A percentile compares a stretch with the other conserved stretches of the same genome.
These are phyloP conservation scores for Taiwanofungus camphoratus DNA, from an alignment of 1,284 basidiomycete genomes.

Conservation along the genomic window DNA sequence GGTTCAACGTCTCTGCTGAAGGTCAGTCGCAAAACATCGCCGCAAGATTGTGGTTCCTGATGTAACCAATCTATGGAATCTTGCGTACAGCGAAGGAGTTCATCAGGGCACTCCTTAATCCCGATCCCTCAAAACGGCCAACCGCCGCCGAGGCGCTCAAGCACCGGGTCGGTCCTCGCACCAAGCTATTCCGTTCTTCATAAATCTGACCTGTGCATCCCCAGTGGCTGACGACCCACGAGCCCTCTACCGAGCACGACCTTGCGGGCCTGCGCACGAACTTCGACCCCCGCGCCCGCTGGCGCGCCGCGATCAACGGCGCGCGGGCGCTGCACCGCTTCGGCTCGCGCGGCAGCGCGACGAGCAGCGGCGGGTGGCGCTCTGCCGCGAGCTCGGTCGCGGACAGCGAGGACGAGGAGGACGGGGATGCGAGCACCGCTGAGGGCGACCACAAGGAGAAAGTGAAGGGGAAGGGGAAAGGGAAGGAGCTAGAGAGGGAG, in stretches of 20 bases:
- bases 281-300: constrained; percentile 66
- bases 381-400: constrained; percentile 15
- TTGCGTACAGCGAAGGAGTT: constrained; percentile 79
- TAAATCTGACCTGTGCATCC: not conserved
- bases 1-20: constrained; percentile 80
- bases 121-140: constrained; percentile 68
- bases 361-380: constrained; percentile 25
- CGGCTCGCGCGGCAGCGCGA: constrained; percentile 19
- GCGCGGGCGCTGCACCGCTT: constrained; percentile 47
- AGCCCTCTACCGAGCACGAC: constrained; percentile 63
- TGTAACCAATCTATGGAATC: too few relatives aligned
- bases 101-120: constrained; percentile 67
- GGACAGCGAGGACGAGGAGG: constrained; percentile 29
- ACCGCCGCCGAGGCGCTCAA: constrained; percentile 69
- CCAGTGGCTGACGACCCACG: constrained; percentile 68
- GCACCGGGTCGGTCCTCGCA: constrained; percentile 35
- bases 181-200: too few relatives aligned
- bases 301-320: constrained; percentile 63
- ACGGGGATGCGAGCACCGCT: constrained; percentile 1
- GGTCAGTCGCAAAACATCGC: too few relatives aligned
- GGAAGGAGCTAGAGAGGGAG: not conserved
- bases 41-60: too few relatives aligned
- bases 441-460: not conserved
- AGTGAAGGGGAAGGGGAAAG: not conserved
- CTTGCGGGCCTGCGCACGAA: constrained; percentile 72